A percentile compares a stretch with the other conserved stretches of the same genome.
Evolutionary conservation across 2,329 filamentous ascomycete species (phyloP).

Genomic region (Colletotrichum musicola): DNA sequence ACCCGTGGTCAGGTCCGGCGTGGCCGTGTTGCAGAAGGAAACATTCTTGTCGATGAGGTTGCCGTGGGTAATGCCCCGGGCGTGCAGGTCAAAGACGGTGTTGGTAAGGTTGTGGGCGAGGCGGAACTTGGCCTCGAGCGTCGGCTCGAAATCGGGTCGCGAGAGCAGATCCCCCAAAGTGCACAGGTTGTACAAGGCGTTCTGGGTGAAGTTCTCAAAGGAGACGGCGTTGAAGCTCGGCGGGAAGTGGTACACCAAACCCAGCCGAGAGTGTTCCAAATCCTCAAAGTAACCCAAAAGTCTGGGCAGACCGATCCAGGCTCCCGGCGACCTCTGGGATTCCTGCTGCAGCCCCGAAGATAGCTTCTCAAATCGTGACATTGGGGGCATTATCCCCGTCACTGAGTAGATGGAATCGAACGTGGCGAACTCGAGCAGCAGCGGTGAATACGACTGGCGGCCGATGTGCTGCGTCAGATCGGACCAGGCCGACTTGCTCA

Average conservation of each 20-base stretch:
- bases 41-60: constrained; percentile 77
- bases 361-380: constrained; percentile 74
- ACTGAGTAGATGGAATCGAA: constrained; percentile 73
- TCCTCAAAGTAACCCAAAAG: constrained; percentile 82
- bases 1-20: constrained; percentile 53
- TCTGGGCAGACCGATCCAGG: constrained; percentile 73
- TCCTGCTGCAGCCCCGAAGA: constrained; percentile 69
- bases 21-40: constrained; percentile 69
- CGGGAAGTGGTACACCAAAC: constrained; percentile 81
- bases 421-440: constrained; percentile 79
- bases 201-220: constrained; percentile 64
- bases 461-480: constrained; percentile 59
- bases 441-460: constrained; percentile 62
- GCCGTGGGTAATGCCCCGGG: constrained; percentile 76
- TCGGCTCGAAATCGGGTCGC: constrained; percentile 69
- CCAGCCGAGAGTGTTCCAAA: constrained; percentile 75
- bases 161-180: constrained; percentile 68
- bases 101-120: constrained; percentile 79
- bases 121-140: constrained; percentile 81
- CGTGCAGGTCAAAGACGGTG: constrained; percentile 80
- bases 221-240: constrained; percentile 71
- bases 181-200: constrained; percentile 63
- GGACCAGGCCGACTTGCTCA: constrained; percentile 64
- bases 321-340: constrained; percentile 62
- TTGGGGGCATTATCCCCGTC: constrained; percentile 73